Evolutionary conservation across 768 basidiomycete species (phyloP), one percentile per base, ranked within the genome.

Genomic region (Wakefieldia striispora): DNA sequence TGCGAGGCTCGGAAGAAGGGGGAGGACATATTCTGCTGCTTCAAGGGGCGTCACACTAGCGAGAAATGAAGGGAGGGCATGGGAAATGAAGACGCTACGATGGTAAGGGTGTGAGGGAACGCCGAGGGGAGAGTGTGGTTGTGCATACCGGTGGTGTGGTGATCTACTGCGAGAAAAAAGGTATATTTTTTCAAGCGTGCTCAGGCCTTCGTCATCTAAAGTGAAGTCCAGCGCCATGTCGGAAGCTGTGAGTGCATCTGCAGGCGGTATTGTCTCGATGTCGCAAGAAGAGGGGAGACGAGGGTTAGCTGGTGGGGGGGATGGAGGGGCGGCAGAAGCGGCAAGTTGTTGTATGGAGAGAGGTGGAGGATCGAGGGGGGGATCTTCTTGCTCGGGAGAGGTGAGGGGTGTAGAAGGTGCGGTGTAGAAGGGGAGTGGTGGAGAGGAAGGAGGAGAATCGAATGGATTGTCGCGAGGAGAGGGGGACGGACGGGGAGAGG

Each of bases 1-100:
- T 9, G 91, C 91, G 24, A 97, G 80, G 37, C 79, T 80, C 43
- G 80, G 86, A 49, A 98, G 78, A n/a, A 97, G 80, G 1, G 95
- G 95, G 17, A 95, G 72, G 49, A 98, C 91, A 63, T 95, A 98
- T 67, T 93, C 89, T 58, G 92, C 84, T 5, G 92, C 92, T 57
- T 98, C 95, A 47, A 82, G 80, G 3, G 95, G 87, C 16, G 87
- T 76, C 44, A 97, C 87, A 40, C 85, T 75, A 49, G 76, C 69
- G 29, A 97, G 79, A 69, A 88, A 84, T 3, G 81, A 75, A n/a
- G 88, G 86, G 31, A 97, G 79, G 33, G 87, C 82, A 59, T 87
- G 86, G 0, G 88, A 82, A 62, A 98, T 94, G 72, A 86, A 95
- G 35, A 90, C 79, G 34, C 91, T 80, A 59, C 13, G 8, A 59